Conservation (phyloP, 2,329 filamentous ascomycete species). For the Seiridium unicorne region DNA sequence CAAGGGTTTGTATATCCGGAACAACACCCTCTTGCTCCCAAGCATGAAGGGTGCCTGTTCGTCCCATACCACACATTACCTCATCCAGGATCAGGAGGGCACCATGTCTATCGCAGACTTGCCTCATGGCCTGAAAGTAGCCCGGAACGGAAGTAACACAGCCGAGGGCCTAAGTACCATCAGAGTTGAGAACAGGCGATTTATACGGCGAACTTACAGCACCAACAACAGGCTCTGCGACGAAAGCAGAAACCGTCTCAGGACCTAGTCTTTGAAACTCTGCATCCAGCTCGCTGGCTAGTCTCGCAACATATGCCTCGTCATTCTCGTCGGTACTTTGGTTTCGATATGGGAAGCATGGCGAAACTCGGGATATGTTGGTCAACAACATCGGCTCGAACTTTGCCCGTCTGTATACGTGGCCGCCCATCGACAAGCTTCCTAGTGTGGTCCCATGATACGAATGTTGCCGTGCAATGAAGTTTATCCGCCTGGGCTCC, state of each 20-base stretch:
- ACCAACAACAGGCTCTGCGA: slow-evolving; percentile 72
- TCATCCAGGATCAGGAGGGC: slow-evolving; percentile 78
- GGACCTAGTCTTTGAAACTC: slow-evolving; percentile 66
- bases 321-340: slow-evolving; percentile 50
- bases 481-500: slow-evolving; percentile 56
- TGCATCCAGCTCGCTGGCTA: slow-evolving; percentile 64
- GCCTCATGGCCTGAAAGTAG: slow-evolving; percentile 68
- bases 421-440: slow-evolving; percentile 62
- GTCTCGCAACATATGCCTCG: slow-evolving; percentile 56
- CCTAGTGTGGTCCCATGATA: slow-evolving; percentile 75
- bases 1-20: slow-evolving; percentile 66
- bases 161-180: slow-evolving; percentile 46
- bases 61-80: slow-evolving; percentile 62
- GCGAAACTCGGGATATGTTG: slow-evolving; percentile 60
- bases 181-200: no score
- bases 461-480: slow-evolving; percentile 66
- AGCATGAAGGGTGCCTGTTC: slow-evolving; percentile 28
- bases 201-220: slow-evolving; percentile 46
- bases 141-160: slow-evolving; percentile 65
- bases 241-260: slow-evolving; percentile 67
- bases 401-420: slow-evolving; percentile 55
- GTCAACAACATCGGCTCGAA: slow-evolving; percentile 61
- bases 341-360: slow-evolving; percentile 65
- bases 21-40: slow-evolving; percentile 58
- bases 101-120: slow-evolving; percentile 68